phyloP scores from a whole-genome alignment of 768 basidiomycete genomes.

The Russula dissimulans region DNA sequence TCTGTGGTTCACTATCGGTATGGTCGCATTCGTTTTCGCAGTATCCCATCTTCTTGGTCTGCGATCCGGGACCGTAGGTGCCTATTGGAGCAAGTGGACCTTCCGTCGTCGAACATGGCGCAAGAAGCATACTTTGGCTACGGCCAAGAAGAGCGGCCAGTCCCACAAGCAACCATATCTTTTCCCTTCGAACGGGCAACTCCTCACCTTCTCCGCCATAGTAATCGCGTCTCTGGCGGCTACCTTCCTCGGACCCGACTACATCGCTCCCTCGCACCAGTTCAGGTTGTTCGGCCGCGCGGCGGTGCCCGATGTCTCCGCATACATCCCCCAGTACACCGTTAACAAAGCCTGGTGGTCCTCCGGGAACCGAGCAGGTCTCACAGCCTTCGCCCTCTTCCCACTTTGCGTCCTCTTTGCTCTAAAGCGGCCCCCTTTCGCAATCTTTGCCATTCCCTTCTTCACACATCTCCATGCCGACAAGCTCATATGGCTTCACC shows the following conservation, averaged over 20 bases:
- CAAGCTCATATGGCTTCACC: slow-evolving; percentile 63
- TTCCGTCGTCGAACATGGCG: slow-evolving; percentile 51
- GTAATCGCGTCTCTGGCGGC: slow-evolving; percentile 36
- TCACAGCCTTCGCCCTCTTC: slow-evolving; percentile 63
- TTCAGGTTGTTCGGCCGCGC: slow-evolving; percentile 22
- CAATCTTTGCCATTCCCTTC: slow-evolving; percentile 55
- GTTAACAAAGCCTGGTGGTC: slow-evolving; percentile 68
- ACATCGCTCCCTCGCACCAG: slow-evolving; percentile 43
- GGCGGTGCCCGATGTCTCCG: slow-evolving; percentile 29
- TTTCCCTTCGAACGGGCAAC: slow-evolving; percentile 56
- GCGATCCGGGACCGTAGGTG: slow-evolving; percentile 37
- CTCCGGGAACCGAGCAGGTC: slow-evolving; percentile 52
- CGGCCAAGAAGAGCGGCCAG: slow-evolving; percentile 27
- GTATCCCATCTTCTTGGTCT: slow-evolving; percentile 36
- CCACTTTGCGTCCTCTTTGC: slow-evolving; percentile 64
- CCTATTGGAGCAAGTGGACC: slow-evolving; percentile 50
- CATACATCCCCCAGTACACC: slow-evolving; percentile 43
- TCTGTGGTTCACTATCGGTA: slow-evolving; percentile 46
- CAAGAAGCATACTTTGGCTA: slow-evolving; percentile 35
- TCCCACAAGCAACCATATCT: slow-evolving; percentile 36
- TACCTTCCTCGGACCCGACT: slow-evolving; percentile 57
- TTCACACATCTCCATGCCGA: slow-evolving; percentile 63
- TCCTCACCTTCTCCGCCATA: slow-evolving; percentile 42
- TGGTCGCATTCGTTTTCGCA: slow-evolving; percentile 33
- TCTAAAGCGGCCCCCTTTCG: slow-evolving; percentile 64